Evolutionary conservation across 768 basidiomycete genomes (phyloP).

Genomic region (Royoungia palumana): DNA sequence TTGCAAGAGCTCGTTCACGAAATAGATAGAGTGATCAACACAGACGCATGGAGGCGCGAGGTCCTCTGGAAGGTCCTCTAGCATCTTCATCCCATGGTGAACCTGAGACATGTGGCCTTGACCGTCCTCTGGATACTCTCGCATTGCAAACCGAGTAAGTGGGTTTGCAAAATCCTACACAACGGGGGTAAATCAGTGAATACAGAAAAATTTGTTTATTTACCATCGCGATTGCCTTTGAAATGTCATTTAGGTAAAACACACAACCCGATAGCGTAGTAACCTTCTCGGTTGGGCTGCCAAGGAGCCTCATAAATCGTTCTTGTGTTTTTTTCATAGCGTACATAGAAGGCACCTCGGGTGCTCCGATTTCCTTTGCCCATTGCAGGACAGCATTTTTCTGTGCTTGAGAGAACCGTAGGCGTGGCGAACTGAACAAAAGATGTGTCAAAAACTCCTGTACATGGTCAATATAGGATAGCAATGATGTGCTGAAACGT

Average conservation of each 20-base stretch:
- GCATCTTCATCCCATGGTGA: conserved; percentile 30
- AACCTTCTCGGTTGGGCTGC: conserved; percentile 23
- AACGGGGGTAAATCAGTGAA: not conserved
- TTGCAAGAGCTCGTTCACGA: conserved; percentile 22
- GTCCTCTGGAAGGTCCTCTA: conserved; percentile 23
- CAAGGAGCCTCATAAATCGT: conserved; percentile 14
- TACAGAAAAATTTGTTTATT: too few species aligned
- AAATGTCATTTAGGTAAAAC: conserved; percentile 26
- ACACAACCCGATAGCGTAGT: conserved; percentile 20
- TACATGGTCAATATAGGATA: too few species aligned
- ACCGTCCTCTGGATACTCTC: conserved; percentile 29
- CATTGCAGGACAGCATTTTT: conserved; percentile 28
- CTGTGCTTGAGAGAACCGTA: conserved; percentile 31
- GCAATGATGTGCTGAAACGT: too few species aligned
- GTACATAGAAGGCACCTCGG: conserved; percentile 27
- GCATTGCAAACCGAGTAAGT: conserved; percentile 17
- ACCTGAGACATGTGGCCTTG: conserved; percentile 19
- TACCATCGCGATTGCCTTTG: conserved; percentile 20
- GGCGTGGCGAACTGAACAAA: conserved; percentile 31
- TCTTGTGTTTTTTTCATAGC: conserved; percentile 20
- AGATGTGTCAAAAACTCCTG: conserved; percentile 30
- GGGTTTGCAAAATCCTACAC: conserved; percentile 29
- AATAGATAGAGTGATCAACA: conserved; percentile 17
- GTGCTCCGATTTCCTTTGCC: conserved; percentile 28
- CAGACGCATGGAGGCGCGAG: conserved; percentile 25